These are phyloP conservation scores for Leccinum solheimii DNA, from an alignment of 1,284 basidiomycete species.

Conservation along the genomic window DNA sequence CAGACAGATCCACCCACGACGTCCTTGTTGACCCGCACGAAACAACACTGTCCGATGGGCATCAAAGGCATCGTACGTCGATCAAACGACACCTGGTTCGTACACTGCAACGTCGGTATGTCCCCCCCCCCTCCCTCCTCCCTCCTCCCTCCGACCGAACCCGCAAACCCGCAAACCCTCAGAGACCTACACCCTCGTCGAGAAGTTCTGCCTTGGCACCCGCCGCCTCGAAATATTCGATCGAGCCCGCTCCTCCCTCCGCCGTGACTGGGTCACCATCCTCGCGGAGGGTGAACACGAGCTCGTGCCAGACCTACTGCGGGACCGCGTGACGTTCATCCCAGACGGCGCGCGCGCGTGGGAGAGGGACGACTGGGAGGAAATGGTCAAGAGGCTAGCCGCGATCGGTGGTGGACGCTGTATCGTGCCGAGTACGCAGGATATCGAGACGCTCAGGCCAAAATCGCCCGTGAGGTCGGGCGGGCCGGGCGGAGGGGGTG, in stretches of 20 bases:
- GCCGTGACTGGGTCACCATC: constrained; percentile 92
- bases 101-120: constrained; percentile 91
- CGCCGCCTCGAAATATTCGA: constrained; percentile 93
- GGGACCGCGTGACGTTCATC: no score
- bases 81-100: constrained; percentile 92
- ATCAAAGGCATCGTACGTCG: constrained; percentile 95
- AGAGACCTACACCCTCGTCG: constrained; percentile 93
- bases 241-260: constrained; percentile 63
- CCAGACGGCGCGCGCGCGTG: constrained; percentile 52
- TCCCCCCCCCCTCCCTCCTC: no score
- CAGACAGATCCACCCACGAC: constrained; percentile 82
- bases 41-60: constrained; percentile 98
- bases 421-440: constrained; percentile 71
- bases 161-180: constrained; percentile 69
- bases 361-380: constrained; percentile 61
- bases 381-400: constrained; percentile 51
- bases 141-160: constrained; percentile 61
- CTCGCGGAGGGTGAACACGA: constrained; percentile 65
- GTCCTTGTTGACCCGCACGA: constrained; percentile 82
- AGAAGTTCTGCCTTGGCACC: constrained; percentile 96
- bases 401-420: constrained; percentile 50
- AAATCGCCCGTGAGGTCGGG: constrained; percentile 74
- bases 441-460: constrained; percentile 84
- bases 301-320: constrained; percentile 33
- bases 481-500: constrained; percentile 20